These are phyloP conservation scores for Colletotrichum sp. DNA, from an alignment of 2,329 filamentous ascomycete species.

Conservation along the genomic window DNA sequence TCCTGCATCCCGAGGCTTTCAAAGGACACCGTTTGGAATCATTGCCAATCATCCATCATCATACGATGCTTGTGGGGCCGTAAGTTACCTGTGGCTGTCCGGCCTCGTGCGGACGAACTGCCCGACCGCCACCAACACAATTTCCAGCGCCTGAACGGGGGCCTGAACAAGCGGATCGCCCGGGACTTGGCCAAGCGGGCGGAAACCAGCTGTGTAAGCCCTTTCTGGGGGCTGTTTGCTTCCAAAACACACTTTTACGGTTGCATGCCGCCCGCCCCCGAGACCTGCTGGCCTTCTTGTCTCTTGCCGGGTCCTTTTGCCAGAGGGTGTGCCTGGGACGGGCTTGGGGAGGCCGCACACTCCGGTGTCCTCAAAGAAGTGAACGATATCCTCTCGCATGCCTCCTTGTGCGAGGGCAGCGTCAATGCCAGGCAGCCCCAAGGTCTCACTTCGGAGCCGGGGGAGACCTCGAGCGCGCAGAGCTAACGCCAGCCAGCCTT, in stretches of 20 bases:
- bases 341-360: neutral
- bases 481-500: neutral
- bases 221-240: neutral
- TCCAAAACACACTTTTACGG: neutral
- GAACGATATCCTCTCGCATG: neutral
- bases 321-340: neutral
- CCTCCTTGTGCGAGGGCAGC: neutral
- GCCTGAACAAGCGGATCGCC: neutral
- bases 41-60: neutral
- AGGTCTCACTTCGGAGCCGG: conserved; percentile 4
- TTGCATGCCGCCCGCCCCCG: neutral
- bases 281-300: neutral
- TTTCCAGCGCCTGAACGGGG: neutral
- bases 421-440: neutral
- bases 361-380: neutral
- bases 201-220: neutral
- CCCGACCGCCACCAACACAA: neutral
- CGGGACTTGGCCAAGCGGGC: neutral
- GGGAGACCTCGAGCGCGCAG: neutral
- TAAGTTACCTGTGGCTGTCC: neutral
- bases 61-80: neutral
- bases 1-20: neutral
- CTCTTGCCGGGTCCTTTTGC: neutral
- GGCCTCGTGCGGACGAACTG: neutral
- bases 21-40: neutral